Evolutionary conservation across 164 flowering plant species (phyloP), one percentile per base, ranked within the genome.

Genomic region (Paratinospora sagittata): DNA sequence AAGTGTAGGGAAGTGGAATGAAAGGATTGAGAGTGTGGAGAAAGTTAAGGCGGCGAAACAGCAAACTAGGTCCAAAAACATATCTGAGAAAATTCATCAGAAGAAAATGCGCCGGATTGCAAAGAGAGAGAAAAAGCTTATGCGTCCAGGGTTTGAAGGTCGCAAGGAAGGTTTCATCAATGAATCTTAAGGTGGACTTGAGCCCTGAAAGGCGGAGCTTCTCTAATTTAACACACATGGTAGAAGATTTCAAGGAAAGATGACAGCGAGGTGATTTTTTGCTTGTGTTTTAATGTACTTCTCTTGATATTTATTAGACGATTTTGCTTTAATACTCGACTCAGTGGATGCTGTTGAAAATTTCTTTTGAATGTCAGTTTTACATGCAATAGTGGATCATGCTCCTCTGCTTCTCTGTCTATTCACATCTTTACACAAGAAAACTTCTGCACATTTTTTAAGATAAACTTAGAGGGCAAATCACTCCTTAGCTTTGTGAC

Each of bases 61-160:
- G 80, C 82, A 87, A 70, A 84, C 77, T 67, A 84, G 96, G 79
- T 77, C 83, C 1, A 84, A 70, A 13, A 87, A 95, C 72, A 88
- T 95, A 37, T 65, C 82, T 10, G 89, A 79, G 34, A 85, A 85
- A 77, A 82, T 78, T 33, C 80, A 85, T 2, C 79, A 87, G 61
- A 95, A 90, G 87, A 95, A 87, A 82, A 77, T 68, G 86, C 77
- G 86, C 70, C 74, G 79, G 71, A 92, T 95, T 73, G 96, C 84
- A 7, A 95, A 89, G 78, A 82, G 98, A 41, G 97, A 95, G 84
- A 92, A 92, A 78, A 92, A 95, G 83, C 90, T 92, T 14, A 76
- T 92, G 89, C 83, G 97, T 33, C 96, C 97, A 0, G 98, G 97
- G n/a, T 95, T 90, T 67, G 97, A 94, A 79, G 97, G 97, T 27